These are phyloP conservation scores for Nelumbo lutea DNA, from an alignment of 164 flowering plant species.

Conservation along the genomic window DNA sequence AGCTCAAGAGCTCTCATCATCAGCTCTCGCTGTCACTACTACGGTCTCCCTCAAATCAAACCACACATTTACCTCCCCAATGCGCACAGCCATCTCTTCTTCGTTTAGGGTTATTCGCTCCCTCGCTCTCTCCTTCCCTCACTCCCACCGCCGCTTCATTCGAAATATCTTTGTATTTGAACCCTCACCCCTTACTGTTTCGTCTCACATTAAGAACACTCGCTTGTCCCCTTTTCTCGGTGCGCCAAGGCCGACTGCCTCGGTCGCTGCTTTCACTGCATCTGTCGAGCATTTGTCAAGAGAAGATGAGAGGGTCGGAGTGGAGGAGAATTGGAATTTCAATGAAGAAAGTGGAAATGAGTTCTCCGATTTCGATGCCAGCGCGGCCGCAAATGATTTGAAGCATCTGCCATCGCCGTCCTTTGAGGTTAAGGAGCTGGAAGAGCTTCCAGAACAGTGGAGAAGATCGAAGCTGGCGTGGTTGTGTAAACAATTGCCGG, in stretches of 20 bases:
- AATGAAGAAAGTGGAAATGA: constrained; percentile 10
- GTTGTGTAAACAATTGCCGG: constrained; percentile 85
- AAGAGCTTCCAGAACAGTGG: constrained; percentile 89
- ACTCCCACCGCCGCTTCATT: constrained; percentile 7
- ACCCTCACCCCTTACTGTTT: neutral
- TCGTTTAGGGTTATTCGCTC: constrained; percentile 18
- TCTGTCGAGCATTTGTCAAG: constrained; percentile 30
- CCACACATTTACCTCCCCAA: constrained; percentile 7
- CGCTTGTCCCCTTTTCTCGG: neutral
- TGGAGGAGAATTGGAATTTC: constrained; percentile 16
- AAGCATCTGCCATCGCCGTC: constrained; percentile 30
- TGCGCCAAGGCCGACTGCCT: neutral
- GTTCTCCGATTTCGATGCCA: constrained; percentile 27
- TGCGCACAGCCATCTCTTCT: constrained; percentile 19
- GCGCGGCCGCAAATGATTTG: constrained; percentile 25
- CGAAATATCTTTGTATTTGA: neutral
- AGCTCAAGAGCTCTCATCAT: constrained; percentile 16
- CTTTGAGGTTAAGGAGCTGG: constrained; percentile 66
- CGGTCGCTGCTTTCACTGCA: constrained; percentile 8
- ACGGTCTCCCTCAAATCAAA: neutral
- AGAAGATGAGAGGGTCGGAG: constrained; percentile 5
- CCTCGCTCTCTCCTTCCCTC: constrained; percentile 16
- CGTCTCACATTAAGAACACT: neutral
- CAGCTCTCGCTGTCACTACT: neutral
- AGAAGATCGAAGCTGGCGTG: constrained; percentile 77